phyloP scores from a whole-genome alignment of 805 yeast species.

The Maudiozyma serrabonitensis region DNA sequence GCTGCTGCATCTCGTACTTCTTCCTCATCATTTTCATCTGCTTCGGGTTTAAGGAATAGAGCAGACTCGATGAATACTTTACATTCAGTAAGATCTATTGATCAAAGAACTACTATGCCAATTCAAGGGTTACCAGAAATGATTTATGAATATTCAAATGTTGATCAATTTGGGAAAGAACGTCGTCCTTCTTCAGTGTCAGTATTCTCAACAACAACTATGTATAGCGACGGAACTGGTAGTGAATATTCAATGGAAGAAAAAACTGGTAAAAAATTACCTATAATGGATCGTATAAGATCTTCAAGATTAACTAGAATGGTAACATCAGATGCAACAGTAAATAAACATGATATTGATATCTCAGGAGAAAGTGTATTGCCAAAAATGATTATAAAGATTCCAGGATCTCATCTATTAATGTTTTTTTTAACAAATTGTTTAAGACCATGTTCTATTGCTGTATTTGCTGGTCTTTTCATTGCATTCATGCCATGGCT shows the following conservation, averaged over 20 bases:
- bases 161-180: constrained; percentile 24
- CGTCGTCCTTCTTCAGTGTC: not conserved
- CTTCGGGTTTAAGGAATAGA: not conserved
- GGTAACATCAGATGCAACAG: constrained; percentile 28
- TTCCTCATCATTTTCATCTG: not conserved
- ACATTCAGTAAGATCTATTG: constrained; percentile 13
- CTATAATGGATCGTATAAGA: constrained; percentile 11
- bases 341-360: constrained; percentile 21
- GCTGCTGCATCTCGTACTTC: not conserved
- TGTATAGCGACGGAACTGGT: not conserved
- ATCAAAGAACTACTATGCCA: constrained; percentile 28
- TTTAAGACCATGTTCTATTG: constrained; percentile 60
- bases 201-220: not conserved
- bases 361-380: constrained; percentile 18
- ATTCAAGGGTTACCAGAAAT: constrained; percentile 37
- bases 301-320: constrained; percentile 23
- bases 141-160: constrained; percentile 37
- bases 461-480: constrained; percentile 54
- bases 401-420: constrained; percentile 17
- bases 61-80: not conserved
- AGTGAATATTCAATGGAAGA: not conserved
- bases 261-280: not conserved
- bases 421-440: constrained; percentile 42
- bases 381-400: constrained; percentile 18
- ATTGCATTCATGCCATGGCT: constrained; percentile 85